Base-by-base conservation (phyloP, 345 rosid genomes). In the Viola odorata region DNA sequence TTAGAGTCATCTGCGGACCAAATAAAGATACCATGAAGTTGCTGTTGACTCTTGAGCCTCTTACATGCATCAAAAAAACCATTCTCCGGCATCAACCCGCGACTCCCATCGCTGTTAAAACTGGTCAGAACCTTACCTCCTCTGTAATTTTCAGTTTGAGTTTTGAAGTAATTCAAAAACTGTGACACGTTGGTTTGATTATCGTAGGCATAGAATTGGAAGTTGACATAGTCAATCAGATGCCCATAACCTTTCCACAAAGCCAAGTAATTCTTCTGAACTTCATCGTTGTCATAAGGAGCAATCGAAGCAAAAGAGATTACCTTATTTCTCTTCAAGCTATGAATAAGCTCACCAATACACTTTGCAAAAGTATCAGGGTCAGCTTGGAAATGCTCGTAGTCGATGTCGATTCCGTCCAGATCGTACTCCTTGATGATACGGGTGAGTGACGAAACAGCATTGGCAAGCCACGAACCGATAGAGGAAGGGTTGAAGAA, bases 241-340 rank as follows among this genome's bases (percentile, higher is more conserved):
- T 62, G 16, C 11, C 66, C 66, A 23, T 52, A 62, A 11, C 49
- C 41, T 7, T 42, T 62, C 66, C 66, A 62, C 17, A 62, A 41
- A 9, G 66, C 58, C 57, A 40, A 8, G 55, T 62, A 62, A 41
- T 62, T 50, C 12, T 13, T 39, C n/a, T 62, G 66, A 17, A 62
- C 66, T 42, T 62, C 41, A 9, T 41, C 66, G n/a, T 62, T 41
- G 9, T 52, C 58, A 14, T 51, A 63, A 4, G 67, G 67, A 53
- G 67, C 67, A 3, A 63, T 53, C 36, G 67, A 63, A 7, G 67
- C 67, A 23, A 63, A 63, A 8, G 58, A 53, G 52, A 63, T 53
- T 9, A 53, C 59, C 9, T n/a, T 10, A 36, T 63, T 53, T 2
- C 7, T 63, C 67, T 53, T 63, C 5, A 63, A 42, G 13, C 42